These are phyloP conservation scores for Clitoria ternatea DNA, from an alignment of 306 rosid genomes.

Conservation along the genomic window DNA sequence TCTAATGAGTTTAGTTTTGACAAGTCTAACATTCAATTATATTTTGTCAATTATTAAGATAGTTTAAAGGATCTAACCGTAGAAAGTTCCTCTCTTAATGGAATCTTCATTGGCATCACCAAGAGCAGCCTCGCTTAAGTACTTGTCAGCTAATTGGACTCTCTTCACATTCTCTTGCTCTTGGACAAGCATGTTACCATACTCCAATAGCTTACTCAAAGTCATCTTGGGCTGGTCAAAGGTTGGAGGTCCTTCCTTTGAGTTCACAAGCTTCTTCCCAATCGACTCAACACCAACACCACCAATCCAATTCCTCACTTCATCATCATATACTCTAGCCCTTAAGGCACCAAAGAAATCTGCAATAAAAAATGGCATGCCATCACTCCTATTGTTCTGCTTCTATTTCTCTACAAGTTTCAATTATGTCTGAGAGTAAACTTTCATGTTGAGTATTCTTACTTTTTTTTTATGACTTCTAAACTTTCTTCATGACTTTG, in stretches of 20 bases:
- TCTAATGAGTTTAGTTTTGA: not conserved
- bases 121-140: constrained; percentile 69
- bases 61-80: constrained; percentile 41
- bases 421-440: not conserved
- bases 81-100: constrained; percentile 52
- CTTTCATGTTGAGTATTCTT: no score
- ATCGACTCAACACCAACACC: constrained; percentile 43
- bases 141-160: constrained; percentile 74
- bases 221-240: constrained; percentile 68
- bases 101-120: constrained; percentile 70
- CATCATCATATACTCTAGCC: constrained; percentile 72
- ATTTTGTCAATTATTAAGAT: not conserved
- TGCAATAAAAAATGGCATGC: constrained; percentile 9
- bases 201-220: constrained; percentile 50
- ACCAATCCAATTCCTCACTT: constrained; percentile 64
- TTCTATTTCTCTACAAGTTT: not conserved
- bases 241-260: constrained; percentile 68
- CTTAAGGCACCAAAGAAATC: constrained; percentile 80
- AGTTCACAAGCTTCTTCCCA: constrained; percentile 74
- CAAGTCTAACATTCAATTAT: not conserved
- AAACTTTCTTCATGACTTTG: not conserved
- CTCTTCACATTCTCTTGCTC: constrained; percentile 84
- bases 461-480: no score
- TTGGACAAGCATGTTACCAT: constrained; percentile 70
- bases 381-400: not conserved